These are phyloP conservation scores for Macrophomina phaseolina DNA, from an alignment of 2,329 filamentous ascomycete genomes.

Conservation along the genomic window DNA sequence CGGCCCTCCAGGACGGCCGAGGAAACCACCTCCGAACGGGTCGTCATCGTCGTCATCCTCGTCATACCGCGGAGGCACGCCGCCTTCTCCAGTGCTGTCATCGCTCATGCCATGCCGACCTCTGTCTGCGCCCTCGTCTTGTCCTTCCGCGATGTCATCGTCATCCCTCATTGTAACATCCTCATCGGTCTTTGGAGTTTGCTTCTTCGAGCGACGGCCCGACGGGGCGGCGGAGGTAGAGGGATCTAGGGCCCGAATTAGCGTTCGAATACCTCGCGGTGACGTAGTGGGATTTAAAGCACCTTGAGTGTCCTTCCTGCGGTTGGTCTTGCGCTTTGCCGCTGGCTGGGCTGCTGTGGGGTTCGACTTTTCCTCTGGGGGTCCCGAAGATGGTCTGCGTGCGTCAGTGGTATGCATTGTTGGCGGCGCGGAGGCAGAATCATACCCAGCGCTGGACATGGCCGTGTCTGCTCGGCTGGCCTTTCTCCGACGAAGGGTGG, in stretches of 20 bases:
- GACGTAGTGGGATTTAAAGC: constrained; percentile 28
- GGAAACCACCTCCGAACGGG: constrained; percentile 65
- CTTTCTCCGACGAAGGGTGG: constrained; percentile 60
- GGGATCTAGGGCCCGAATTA: constrained; percentile 30
- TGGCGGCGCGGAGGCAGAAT: constrained; percentile 27
- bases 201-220: constrained; percentile 40
- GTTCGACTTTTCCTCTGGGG: constrained; percentile 65
- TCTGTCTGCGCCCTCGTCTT: constrained; percentile 39
- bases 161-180: constrained; percentile 74
- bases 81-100: constrained; percentile 68
- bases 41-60: constrained; percentile 63
- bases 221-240: constrained; percentile 37
- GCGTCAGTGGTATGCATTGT: constrained; percentile 34
- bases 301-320: constrained; percentile 70
- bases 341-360: constrained; percentile 62
- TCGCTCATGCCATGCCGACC: constrained; percentile 50
- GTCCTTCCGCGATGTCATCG: constrained; percentile 63
- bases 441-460: constrained; percentile 79
- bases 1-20: constrained; percentile 69
- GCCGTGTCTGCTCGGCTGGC: constrained; percentile 62
- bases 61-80: constrained; percentile 59
- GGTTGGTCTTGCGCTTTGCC: constrained; percentile 75
- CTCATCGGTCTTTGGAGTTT: constrained; percentile 56
- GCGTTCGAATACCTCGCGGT: constrained; percentile 4
- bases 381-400: constrained; percentile 66